Base-by-base conservation (phyloP, 139 green algal genomes). In the Zygnema circumcarinatum region DNA sequence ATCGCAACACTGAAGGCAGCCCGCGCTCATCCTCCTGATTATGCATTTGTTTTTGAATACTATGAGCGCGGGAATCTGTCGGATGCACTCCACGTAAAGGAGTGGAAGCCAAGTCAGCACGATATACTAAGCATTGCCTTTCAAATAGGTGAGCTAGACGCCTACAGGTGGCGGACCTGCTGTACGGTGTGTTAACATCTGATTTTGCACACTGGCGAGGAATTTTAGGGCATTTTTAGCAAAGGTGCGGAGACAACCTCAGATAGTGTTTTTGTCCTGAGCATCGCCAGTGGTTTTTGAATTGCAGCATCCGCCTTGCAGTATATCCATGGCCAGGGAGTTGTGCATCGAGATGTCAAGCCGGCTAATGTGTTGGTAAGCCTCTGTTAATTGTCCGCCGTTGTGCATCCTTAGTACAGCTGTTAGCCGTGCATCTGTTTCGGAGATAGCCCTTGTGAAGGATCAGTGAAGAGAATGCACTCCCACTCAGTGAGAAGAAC, bases 291-390 rank as follows among this genome's bases (percentile, higher is more conserved):
- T 25, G 54, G 29, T 29, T 76, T 85, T 75, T 31, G 22, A 36
- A 1, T 85, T 36, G 20, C 82, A 76, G 83, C 83, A 20, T 38
- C 25, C 3, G 83, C 73, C 38, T 36, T 88, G 29, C 25, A n/a
- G 1, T 88, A 88, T 72, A 2, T 88, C 32, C 83, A 88, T 74
- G 31, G 2, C 21, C 32, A 76, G 33, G 83, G 83, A 54, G 42
- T 88, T 31, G 72, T 88, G 11, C 83, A 88, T 38, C 36, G 83
- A 31, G 83, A 88, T 62, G 36, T 88, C 25, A 88, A 88, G 41
- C 72, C 83, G 33, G 38, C 83, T 39, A 88, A 88, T 47, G 74
- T 88, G 25, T 36, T 88, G 83, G 83, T 88, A 38, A 40, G 76
- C 2, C 7, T 52, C 11, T 39, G 3, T n/a, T n/a, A n/a, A n/a